A percentile compares a stretch with the other conserved stretches of the same genome.
These are phyloP conservation scores for Hanseniaspora osmophila DNA, from an alignment of 805 yeast species.

Conservation along the genomic window DNA sequence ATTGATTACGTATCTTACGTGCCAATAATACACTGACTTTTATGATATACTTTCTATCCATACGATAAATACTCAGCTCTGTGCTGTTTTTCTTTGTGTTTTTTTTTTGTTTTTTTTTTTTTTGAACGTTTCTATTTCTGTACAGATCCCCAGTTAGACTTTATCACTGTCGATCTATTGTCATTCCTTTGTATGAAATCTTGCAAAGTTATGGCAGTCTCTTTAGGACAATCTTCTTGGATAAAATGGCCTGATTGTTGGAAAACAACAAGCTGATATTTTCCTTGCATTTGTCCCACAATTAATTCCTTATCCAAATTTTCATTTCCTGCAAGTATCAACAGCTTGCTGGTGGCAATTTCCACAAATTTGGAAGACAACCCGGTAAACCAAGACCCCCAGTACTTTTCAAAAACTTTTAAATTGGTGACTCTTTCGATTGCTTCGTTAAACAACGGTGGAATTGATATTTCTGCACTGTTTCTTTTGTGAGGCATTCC, in stretches of 20 bases:
- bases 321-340: slow-evolving; percentile 81
- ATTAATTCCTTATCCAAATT: slow-evolving; percentile 64
- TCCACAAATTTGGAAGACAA: slow-evolving; percentile 42
- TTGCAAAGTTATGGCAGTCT: slow-evolving; percentile 40
- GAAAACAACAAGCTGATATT: slow-evolving; percentile 76
- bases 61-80: no score
- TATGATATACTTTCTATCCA: no score
- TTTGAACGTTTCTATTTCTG: not conserved
- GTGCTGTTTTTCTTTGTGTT: not conserved
- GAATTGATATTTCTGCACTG: slow-evolving; percentile 70
- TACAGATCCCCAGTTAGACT: slow-evolving; percentile 26
- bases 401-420: slow-evolving; percentile 42
- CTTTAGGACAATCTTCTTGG: slow-evolving; percentile 80
- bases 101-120: not conserved
- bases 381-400: slow-evolving; percentile 74
- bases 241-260: slow-evolving; percentile 79
- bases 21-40: no score
- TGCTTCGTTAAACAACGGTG: slow-evolving; percentile 35
- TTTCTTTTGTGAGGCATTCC: slow-evolving; percentile 37
- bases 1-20: no score
- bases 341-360: slow-evolving; percentile 46
- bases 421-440: slow-evolving; percentile 56
- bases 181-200: slow-evolving; percentile 34
- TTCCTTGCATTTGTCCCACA: slow-evolving; percentile 97
- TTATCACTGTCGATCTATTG: slow-evolving; percentile 21